Percentiles rank a stretch among this genome's conserved stretches.
Evolutionary conservation across 2,329 filamentous ascomycete species (phyloP).

Genomic region (Metarhizium anisopliae): DNA sequence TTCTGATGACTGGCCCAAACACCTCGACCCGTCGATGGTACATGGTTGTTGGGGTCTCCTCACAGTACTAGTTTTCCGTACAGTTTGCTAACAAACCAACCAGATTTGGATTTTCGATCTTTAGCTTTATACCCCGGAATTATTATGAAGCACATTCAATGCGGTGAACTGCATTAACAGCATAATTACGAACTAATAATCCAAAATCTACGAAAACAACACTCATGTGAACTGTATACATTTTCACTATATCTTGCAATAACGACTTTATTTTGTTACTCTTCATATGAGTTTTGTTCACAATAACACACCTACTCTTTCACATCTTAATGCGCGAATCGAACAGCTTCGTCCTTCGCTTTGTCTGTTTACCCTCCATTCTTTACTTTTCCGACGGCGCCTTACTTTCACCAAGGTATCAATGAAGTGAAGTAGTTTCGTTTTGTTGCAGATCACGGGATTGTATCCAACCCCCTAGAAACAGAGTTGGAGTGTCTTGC

Average conservation of each 20-base stretch:
- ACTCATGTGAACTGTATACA: background rate
- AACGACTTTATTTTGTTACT: background rate
- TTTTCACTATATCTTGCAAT: background rate
- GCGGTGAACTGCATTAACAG: background rate
- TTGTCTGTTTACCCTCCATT: background rate
- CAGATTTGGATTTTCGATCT: conserved; percentile 40
- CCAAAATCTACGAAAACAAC: background rate
- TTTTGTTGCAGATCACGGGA: background rate
- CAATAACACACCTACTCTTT: background rate
- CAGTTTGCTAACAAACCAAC: conserved; percentile 15
- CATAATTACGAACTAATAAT: conserved; percentile 12
- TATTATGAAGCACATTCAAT: conserved; percentile 1
- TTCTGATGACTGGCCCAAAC: background rate
- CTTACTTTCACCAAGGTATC: too few species aligned
- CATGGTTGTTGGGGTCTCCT: background rate
- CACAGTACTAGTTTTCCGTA: background rate
- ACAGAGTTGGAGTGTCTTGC: background rate
- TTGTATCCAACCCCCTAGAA: background rate
- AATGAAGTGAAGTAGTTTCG: background rate
- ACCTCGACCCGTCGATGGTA: background rate
- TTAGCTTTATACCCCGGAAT: conserved; percentile 22
- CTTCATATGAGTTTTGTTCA: background rate
- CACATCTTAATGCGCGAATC: background rate
- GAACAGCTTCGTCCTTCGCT: background rate
- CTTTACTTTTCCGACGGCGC: too few species aligned